phyloP scores from a whole-genome alignment of 345 rosid species.

The Geranium brycei region DNA sequence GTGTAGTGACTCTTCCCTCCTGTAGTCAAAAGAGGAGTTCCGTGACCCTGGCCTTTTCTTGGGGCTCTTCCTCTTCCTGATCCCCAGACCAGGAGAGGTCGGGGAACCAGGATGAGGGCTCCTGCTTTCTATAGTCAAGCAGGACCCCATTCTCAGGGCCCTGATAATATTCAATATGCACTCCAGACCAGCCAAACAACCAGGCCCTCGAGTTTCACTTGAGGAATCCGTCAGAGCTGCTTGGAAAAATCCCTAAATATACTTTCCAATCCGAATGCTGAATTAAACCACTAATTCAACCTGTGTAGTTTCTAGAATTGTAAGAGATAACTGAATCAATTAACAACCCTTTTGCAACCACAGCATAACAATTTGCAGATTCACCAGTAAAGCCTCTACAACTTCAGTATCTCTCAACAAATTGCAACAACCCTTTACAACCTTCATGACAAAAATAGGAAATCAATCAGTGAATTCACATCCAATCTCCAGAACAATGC shows the following conservation, averaged over 20 bases:
- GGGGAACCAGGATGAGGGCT: constrained; percentile 83
- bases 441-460: not conserved
- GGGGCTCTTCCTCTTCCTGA: constrained; percentile 56
- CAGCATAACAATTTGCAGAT: not conserved
- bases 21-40: constrained; percentile 46
- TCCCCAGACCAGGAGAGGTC: constrained; percentile 44
- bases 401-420: not conserved
- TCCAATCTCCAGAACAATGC: not conserved
- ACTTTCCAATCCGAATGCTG: not conserved
- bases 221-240: constrained; percentile 45
- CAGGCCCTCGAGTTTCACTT: constrained; percentile 40
- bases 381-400: not conserved
- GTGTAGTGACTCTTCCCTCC: constrained; percentile 59
- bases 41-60: constrained; percentile 45
- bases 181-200: constrained; percentile 79
- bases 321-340: not conserved
- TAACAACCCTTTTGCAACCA: not conserved
- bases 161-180: constrained; percentile 83
- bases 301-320: too few relatives aligned
- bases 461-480: not conserved
- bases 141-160: constrained; percentile 99
- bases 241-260: constrained; percentile 8
- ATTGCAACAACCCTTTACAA: constrained; percentile 5
- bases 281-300: not conserved
- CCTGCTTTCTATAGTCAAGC: constrained; percentile 90